Evolutionary conservation across 495 filamentous ascomycete genomes (phyloP).

Genomic region (Annulohypoxylon stygium): DNA sequence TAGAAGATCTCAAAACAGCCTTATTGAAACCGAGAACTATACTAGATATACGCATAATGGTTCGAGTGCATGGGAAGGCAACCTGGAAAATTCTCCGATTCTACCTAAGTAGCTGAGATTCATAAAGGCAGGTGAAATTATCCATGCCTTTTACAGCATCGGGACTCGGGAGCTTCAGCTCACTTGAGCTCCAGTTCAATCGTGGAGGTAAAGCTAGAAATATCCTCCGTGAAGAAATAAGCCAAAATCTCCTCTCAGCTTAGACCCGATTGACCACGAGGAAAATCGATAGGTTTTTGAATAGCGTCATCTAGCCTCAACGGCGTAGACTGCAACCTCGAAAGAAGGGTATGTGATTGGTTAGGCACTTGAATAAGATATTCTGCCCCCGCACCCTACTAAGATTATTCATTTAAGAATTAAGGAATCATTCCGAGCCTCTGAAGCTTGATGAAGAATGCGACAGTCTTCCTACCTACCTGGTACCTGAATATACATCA

Average conservation of each 20-base stretch:
- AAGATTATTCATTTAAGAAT: conserved; percentile 29
- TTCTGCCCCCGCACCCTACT: conserved; percentile 12
- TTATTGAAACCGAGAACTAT: conserved; percentile 24
- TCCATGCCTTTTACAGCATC: neutral
- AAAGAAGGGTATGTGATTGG: conserved; percentile 31
- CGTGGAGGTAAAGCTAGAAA: neutral
- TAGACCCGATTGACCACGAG: conserved; percentile 29
- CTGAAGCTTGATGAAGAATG: conserved; percentile 10
- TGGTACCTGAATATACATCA: neutral
- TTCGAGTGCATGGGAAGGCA: conserved; percentile 13
- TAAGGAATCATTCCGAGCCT: conserved; percentile 29
- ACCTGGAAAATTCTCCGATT: conserved; percentile 27
- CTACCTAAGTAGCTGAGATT: conserved; percentile 9
- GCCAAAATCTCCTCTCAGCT: conserved; percentile 25
- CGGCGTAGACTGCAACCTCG: conserved; percentile 44
- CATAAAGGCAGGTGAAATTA: neutral
- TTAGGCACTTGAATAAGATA: conserved; percentile 10
- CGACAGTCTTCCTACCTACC: neutral
- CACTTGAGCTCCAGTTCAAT: neutral
- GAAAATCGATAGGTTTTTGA: conserved; percentile 19
- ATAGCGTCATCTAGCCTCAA: conserved; percentile 40
- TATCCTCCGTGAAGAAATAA: conserved; percentile 14
- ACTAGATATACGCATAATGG: conserved; percentile 26
- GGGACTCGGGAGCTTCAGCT: neutral
- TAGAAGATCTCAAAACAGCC: conserved; percentile 18